Evolutionary conservation across 2,329 filamentous ascomycete species (phyloP).

Genomic region (Cladosporium cucumerinum): DNA sequence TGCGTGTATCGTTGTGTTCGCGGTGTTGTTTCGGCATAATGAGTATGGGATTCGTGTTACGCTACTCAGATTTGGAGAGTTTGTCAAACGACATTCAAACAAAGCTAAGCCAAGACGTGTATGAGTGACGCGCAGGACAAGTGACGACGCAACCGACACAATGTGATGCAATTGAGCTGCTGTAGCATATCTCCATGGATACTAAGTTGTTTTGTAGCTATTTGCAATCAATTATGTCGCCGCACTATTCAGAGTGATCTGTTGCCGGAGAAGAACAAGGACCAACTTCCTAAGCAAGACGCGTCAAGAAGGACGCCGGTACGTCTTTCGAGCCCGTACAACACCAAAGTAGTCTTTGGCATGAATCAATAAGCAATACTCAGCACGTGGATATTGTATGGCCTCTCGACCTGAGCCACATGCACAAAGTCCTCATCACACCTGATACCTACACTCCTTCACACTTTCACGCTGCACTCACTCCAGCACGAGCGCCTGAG

Average conservation of each 20-base stretch:
- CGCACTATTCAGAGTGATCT: background rate
- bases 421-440: background rate
- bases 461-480: background rate
- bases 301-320: background rate
- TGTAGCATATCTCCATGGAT: background rate
- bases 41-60: background rate
- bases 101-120: background rate
- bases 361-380: background rate
- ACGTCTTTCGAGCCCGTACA: background rate
- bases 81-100: background rate
- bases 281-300: background rate
- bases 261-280: background rate
- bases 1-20: background rate
- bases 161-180: background rate
- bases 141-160: background rate
- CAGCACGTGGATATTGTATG: background rate
- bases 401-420: background rate
- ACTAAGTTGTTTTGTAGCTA: background rate
- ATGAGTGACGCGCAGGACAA: background rate
- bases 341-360: background rate
- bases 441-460: background rate
- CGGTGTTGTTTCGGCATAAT: background rate
- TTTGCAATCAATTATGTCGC: background rate
- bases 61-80: background rate
- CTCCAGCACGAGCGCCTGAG: background rate